These are phyloP conservation scores for Alloascoidea hylecoeti DNA, from an alignment of 805 yeast species.

Conservation along the genomic window DNA sequence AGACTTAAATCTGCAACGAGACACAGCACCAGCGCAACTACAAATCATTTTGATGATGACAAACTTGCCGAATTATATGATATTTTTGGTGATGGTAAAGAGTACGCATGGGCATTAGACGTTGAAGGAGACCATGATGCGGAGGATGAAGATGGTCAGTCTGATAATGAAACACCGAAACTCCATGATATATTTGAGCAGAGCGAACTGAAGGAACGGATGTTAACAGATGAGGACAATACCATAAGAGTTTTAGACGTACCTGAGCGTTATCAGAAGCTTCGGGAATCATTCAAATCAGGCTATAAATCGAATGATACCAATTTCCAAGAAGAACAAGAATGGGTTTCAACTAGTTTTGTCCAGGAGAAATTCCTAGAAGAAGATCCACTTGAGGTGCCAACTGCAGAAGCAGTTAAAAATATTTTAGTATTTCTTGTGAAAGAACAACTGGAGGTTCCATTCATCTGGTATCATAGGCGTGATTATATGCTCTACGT, in stretches of 20 bases:
- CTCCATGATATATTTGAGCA: conserved; percentile 90
- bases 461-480: conserved; percentile 90
- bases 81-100: conserved; percentile 93
- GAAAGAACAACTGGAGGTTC: conserved; percentile 76
- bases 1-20: neutral
- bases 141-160: conserved; percentile 19
- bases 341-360: conserved; percentile 49
- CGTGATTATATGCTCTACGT: conserved; percentile 70
- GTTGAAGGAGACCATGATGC: conserved; percentile 57
- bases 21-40: conserved; percentile 10
- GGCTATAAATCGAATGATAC: conserved; percentile 50
- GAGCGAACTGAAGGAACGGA: conserved; percentile 77
- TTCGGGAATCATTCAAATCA: conserved; percentile 51
- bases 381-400: conserved; percentile 24
- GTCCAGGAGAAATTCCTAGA: conserved; percentile 12
- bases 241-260: conserved; percentile 71
- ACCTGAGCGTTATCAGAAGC: conserved; percentile 83
- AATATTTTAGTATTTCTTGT: conserved; percentile 60
- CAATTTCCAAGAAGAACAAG: conserved; percentile 59
- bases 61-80: conserved; percentile 87
- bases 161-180: conserved; percentile 29
- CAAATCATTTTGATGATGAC: conserved; percentile 62
- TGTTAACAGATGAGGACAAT: conserved; percentile 89
- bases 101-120: conserved; percentile 95
- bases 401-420: conserved; percentile 53